Evolutionary conservation across 305 asterid genomes (phyloP).

Genomic region (Euphrasia arctica): DNA sequence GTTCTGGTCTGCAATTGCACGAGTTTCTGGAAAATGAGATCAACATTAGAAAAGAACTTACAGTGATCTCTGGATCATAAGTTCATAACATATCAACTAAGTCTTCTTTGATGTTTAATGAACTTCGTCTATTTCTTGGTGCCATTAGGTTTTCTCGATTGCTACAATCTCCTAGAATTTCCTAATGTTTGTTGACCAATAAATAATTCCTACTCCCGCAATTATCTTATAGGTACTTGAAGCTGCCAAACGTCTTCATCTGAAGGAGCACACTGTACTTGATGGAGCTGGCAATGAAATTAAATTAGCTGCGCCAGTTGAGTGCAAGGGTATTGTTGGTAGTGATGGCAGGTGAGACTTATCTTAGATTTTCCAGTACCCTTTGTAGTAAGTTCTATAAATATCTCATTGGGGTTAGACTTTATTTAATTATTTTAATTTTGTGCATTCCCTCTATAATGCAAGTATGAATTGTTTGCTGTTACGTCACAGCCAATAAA

Average conservation of each 20-base stretch:
- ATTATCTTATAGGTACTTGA: constrained; percentile 50
- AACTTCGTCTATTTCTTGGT: too few species aligned
- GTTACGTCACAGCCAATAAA: too few species aligned
- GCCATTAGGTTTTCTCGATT: too few species aligned
- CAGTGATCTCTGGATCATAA: too few species aligned
- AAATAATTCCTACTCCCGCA: too few species aligned
- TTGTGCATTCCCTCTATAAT: neutral
- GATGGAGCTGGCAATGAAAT: constrained; percentile 78
- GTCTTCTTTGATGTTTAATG: too few species aligned
- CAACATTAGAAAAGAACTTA: too few species aligned
- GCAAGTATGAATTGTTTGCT: constrained; percentile 4
- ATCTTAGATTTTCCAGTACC: constrained; percentile 3
- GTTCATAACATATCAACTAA: too few species aligned
- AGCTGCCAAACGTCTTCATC: constrained; percentile 83
- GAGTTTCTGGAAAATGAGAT: too few species aligned
- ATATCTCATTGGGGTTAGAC: neutral
- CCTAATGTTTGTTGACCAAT: too few species aligned
- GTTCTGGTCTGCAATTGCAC: too few species aligned
- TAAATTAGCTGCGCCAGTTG: constrained; percentile 92
- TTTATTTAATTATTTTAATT: neutral
- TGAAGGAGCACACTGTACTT: constrained; percentile 77
- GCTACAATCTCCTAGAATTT: too few species aligned
- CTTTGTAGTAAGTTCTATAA: neutral
- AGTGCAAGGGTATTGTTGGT: constrained; percentile 95
- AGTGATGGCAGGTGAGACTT: constrained; percentile 83